Conservation (phyloP, 176 grass and related monocot genomes). For the Puya raimondii region DNA sequence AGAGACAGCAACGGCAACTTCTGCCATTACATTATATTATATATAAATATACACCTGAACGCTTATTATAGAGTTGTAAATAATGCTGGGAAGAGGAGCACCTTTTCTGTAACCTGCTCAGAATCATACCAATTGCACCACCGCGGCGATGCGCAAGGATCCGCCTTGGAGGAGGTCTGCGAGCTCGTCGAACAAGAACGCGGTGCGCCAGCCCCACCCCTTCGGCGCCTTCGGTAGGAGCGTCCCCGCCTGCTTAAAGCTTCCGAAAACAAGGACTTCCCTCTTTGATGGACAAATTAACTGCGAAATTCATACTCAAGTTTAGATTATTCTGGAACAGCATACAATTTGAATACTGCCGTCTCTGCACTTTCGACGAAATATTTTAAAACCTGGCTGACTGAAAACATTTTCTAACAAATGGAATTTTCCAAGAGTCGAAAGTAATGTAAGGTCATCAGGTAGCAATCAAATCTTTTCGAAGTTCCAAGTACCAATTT, state of each 20-base stretch:
- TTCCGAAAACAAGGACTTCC: slow-evolving; percentile 86
- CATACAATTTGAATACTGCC: too few relatives aligned
- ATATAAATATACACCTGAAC: too few relatives aligned
- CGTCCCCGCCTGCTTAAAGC: slow-evolving; percentile 86
- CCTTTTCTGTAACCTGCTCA: neutral
- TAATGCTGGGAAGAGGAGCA: neutral
- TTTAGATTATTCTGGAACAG: too few relatives aligned
- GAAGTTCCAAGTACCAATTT: too few relatives aligned
- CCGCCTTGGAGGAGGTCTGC: slow-evolving; percentile 84
- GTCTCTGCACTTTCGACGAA: too few relatives aligned
- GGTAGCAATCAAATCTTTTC: too few relatives aligned
- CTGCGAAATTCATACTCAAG: slow-evolving; percentile 23
- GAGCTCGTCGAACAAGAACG: slow-evolving; percentile 83
- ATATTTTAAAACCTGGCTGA: too few relatives aligned
- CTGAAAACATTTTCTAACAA: too few relatives aligned
- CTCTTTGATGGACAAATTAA: slow-evolving; percentile 96
- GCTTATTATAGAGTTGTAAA: neutral
- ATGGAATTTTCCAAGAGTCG: too few relatives aligned
- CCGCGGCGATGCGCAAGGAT: slow-evolving; percentile 62
- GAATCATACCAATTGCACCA: slow-evolving; percentile 76
- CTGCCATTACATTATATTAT: too few relatives aligned
- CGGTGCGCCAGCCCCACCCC: slow-evolving; percentile 98
- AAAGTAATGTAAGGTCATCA: too few relatives aligned
- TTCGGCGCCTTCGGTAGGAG: slow-evolving; percentile 91
- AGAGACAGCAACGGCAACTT: too few relatives aligned